phyloP scores from a whole-genome alignment of 2,329 filamentous ascomycete genomes.

The Neocucurbitaria cava region DNA sequence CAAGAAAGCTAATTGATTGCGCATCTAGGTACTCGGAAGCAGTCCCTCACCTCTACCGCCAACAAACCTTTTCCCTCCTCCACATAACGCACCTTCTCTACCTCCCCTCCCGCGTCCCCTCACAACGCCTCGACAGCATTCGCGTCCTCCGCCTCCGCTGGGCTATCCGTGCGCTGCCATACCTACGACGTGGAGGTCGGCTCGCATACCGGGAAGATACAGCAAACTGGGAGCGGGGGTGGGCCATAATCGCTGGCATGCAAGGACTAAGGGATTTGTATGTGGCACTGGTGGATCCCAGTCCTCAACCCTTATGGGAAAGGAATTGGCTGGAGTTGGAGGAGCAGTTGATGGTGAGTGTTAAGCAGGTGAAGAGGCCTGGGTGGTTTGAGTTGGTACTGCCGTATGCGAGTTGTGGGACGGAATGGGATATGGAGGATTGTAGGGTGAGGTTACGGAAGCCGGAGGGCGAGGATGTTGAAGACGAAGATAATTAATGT shows the following conservation, averaged over 20 bases:
- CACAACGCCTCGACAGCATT: conserved; percentile 35
- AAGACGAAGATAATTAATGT: background rate
- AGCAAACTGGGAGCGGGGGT: conserved; percentile 40
- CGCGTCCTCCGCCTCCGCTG: conserved; percentile 40
- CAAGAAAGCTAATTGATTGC: background rate
- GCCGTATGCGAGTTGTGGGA: conserved; percentile 38
- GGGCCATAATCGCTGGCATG: conserved; percentile 38
- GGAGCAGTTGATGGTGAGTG: conserved; percentile 27
- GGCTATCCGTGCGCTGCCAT: conserved; percentile 44
- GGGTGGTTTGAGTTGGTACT: conserved; percentile 33
- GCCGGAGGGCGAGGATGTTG: conserved; percentile 12
- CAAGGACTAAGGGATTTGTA: conserved; percentile 30
- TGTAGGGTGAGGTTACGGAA: conserved; percentile 26
- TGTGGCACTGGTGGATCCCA: conserved; percentile 39
- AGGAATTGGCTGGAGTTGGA: conserved; percentile 39
- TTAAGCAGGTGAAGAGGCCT: conserved; percentile 27
- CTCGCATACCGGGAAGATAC: conserved; percentile 46
- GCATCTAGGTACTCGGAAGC: conserved; percentile 42
- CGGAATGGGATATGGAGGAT: conserved; percentile 35
- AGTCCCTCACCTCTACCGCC: conserved; percentile 35
- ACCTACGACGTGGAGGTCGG: conserved; percentile 33
- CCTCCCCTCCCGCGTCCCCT: conserved; percentile 36
- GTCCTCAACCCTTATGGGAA: conserved; percentile 38
- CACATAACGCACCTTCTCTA: conserved; percentile 43
- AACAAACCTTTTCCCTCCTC: conserved; percentile 43